Conservation (phyloP, 768 basidiomycete genomes). For the Clathrus columnatus region DNA sequence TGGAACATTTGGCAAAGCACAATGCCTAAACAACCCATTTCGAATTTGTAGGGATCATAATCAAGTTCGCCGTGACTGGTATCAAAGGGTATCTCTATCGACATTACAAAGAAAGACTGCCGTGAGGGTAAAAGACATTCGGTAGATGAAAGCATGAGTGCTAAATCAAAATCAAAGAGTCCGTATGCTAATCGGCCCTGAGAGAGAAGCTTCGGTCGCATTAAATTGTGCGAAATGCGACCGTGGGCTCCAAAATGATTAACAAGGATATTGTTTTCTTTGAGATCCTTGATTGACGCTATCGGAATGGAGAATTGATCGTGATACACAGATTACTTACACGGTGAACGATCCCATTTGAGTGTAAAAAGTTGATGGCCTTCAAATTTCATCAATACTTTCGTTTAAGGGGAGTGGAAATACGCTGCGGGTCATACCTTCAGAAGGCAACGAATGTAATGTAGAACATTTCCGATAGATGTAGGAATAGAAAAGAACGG, state of each 20-base stretch:
- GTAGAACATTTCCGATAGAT: constrained; percentile 10
- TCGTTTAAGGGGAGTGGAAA: background rate
- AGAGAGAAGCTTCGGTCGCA: background rate
- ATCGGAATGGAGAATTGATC: background rate
- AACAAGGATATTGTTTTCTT: constrained; percentile 5
- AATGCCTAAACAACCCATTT: background rate
- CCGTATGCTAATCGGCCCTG: background rate
- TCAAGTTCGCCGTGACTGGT: background rate
- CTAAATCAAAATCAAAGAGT: background rate
- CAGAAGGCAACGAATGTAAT: constrained; percentile 5
- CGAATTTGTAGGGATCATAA: background rate
- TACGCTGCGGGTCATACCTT: background rate
- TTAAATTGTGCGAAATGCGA: background rate
- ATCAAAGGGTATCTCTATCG: background rate
- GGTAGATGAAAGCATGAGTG: background rate
- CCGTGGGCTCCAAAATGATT: constrained; percentile 8
- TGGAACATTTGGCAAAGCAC: background rate
- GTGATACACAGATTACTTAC: constrained; percentile 1
- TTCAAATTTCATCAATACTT: too few species aligned
- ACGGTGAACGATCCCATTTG: constrained; percentile 12
- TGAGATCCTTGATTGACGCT: constrained; percentile 6
- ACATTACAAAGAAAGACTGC: background rate
- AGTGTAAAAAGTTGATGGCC: constrained; percentile 12
- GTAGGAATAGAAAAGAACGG: constrained; percentile 11
- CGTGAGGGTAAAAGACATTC: background rate